Percentiles rank a stretch among this genome's conserved stretches.
phyloP scores from a whole-genome alignment of 805 yeast species.

The Candida germanica region DNA sequence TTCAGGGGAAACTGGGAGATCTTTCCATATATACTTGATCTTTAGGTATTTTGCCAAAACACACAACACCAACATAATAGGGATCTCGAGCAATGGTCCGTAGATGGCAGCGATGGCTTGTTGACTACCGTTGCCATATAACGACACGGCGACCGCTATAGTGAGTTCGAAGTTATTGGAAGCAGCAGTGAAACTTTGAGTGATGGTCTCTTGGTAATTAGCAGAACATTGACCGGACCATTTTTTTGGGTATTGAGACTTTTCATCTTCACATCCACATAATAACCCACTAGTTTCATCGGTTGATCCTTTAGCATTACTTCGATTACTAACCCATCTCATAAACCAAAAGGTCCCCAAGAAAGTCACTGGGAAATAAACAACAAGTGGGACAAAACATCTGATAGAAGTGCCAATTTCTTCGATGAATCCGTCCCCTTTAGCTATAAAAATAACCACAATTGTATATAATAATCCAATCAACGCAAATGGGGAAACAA shows the following conservation, averaged over 20 bases:
- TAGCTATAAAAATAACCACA: conserved; percentile 48
- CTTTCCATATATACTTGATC: conserved; percentile 25
- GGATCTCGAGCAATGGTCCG: conserved; percentile 60
- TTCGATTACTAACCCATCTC: conserved; percentile 16
- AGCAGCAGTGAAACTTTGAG: conserved; percentile 57
- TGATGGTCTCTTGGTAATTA: conserved; percentile 37
- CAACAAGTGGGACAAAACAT: conserved; percentile 47
- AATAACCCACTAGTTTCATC: conserved; percentile 14
- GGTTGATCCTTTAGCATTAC: neutral
- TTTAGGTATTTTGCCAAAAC: conserved; percentile 35
- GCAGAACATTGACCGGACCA: conserved; percentile 35
- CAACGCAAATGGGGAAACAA: conserved; percentile 48
- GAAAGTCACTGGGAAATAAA: conserved; percentile 49
- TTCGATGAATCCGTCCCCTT: conserved; percentile 46
- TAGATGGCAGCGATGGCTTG: conserved; percentile 58
- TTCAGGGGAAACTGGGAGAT: no score
- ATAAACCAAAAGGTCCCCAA: conserved; percentile 39
- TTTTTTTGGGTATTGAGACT: conserved; percentile 6
- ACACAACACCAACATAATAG: conserved; percentile 41
- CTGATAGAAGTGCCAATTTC: conserved; percentile 49
- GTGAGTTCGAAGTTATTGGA: conserved; percentile 58
- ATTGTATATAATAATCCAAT: conserved; percentile 53
- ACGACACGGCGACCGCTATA: conserved; percentile 50
- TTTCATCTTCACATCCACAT: conserved; percentile 41
- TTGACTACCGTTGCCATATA: conserved; percentile 50